These are phyloP conservation scores for Fusarium camptoceras DNA, from an alignment of 2,329 filamentous ascomycete genomes.

Conservation along the genomic window DNA sequence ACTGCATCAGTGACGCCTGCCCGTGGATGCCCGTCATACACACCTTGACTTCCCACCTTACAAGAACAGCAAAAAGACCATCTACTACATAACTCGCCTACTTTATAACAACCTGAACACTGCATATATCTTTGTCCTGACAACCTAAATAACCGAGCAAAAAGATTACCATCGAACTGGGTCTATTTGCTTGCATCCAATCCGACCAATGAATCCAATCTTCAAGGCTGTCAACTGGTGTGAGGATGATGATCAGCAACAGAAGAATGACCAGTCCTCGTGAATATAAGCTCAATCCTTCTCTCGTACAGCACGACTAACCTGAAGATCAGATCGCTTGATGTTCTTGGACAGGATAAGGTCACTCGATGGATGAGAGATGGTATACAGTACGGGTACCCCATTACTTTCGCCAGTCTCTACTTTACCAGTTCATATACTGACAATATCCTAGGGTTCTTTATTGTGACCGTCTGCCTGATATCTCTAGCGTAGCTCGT, in stretches of 20 bases:
- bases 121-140: not conserved
- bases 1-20: slow-evolving; percentile 12
- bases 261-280: slow-evolving; percentile 2
- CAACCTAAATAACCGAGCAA: not conserved
- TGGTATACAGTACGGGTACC: slow-evolving; percentile 29
- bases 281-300: not conserved
- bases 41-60: not conserved
- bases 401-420: not conserved
- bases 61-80: not conserved
- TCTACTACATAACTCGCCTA: not conserved
- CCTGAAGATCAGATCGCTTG: slow-evolving; percentile 11
- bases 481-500: slow-evolving; percentile 25
- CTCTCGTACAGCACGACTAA: slow-evolving; percentile 2
- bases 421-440: not conserved
- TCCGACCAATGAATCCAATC: slow-evolving; percentile 16
- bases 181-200: not conserved
- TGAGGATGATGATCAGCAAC: slow-evolving; percentile 3
- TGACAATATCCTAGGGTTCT: slow-evolving; percentile 27
- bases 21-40: slow-evolving; percentile 5
- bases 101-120: not conserved
- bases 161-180: not conserved
- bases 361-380: slow-evolving; percentile 37
- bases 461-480: slow-evolving; percentile 32
- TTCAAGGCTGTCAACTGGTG: slow-evolving; percentile 23
- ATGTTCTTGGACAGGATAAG: slow-evolving; percentile 23